phyloP scores from a whole-genome alignment of 768 basidiomycete genomes.

The Russula earlei region DNA sequence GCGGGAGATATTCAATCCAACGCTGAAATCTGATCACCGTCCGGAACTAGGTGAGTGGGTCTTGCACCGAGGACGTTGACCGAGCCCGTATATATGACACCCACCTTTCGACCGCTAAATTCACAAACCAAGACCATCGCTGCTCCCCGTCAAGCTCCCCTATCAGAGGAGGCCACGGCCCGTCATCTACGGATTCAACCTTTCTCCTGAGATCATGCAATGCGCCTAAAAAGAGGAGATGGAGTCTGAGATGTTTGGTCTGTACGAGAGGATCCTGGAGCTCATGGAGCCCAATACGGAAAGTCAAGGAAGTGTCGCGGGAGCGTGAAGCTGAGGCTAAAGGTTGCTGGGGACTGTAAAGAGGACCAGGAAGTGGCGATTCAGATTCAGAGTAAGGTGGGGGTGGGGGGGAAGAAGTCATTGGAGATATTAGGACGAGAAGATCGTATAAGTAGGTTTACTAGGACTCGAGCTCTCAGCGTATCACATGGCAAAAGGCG shows the following conservation, averaged over 20 bases:
- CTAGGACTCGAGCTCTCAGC: background rate
- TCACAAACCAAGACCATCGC: constrained; percentile 35
- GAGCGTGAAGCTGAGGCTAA: constrained; percentile 2
- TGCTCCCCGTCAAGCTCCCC: constrained; percentile 21
- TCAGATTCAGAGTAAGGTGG: constrained; percentile 9
- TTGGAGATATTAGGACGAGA: background rate
- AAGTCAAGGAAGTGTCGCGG: background rate
- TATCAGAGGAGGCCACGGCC: background rate
- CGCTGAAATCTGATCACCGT: constrained; percentile 27
- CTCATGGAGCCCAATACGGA: constrained; percentile 8
- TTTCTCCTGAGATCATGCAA: constrained; percentile 6
- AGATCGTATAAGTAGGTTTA: background rate
- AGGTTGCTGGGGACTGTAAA: background rate
- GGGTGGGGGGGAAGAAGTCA: background rate
- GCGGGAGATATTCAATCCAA: constrained; percentile 24
- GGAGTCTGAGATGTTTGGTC: constrained; percentile 1
- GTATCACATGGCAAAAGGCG: background rate
- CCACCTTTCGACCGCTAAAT: constrained; percentile 32
- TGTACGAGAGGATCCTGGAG: constrained; percentile 5
- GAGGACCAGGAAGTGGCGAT: background rate
- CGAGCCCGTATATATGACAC: background rate
- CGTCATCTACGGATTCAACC: background rate
- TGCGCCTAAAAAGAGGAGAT: constrained; percentile 6
- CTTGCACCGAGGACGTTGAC: background rate
- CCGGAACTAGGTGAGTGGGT: background rate